These are phyloP conservation scores for Trichaptum fuscoviolaceum DNA, from an alignment of 768 basidiomycete species.

Conservation along the genomic window DNA sequence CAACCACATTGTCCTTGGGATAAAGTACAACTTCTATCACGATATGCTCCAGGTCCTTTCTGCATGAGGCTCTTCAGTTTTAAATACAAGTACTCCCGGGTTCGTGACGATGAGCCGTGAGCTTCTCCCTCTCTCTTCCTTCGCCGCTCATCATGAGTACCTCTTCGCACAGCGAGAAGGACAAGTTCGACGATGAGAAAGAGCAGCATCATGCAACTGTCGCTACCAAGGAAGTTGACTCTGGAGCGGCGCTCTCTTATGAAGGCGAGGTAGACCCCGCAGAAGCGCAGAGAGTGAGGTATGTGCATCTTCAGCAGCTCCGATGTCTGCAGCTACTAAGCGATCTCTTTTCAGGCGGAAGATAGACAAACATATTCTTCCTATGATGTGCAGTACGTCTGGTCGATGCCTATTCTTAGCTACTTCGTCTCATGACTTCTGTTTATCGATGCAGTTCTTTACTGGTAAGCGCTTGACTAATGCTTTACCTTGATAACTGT, in stretches of 20 bases:
- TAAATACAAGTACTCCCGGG: not conserved
- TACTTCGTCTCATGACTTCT: constrained; percentile 4
- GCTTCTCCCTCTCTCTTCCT: not conserved
- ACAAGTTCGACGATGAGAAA: constrained; percentile 23
- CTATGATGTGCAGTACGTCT: constrained; percentile 65
- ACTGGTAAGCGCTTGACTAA: constrained; percentile 35
- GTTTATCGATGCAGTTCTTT: constrained; percentile 37
- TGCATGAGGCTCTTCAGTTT: not conserved
- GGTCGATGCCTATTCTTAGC: not conserved
- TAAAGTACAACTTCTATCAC: not conserved
- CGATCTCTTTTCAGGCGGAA: constrained; percentile 35
- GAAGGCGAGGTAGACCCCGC: constrained; percentile 40
- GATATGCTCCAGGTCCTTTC: not conserved
- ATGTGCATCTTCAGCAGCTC: constrained; percentile 9
- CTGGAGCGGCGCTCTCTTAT: constrained; percentile 52
- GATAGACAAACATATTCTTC: constrained; percentile 63
- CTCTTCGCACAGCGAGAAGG: not conserved
- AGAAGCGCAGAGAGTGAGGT: constrained; percentile 51
- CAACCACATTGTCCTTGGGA: not conserved
- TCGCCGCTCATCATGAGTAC: not conserved
- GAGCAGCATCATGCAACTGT: constrained; percentile 25
- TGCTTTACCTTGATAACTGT: too few species aligned
- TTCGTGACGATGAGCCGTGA: not conserved
- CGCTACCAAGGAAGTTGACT: constrained; percentile 49
- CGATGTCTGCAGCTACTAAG: not conserved